Evolutionary conservation across 768 basidiomycete species (phyloP), one percentile per base, ranked within the genome.

Genomic region (Termitomyces sp.): DNA sequence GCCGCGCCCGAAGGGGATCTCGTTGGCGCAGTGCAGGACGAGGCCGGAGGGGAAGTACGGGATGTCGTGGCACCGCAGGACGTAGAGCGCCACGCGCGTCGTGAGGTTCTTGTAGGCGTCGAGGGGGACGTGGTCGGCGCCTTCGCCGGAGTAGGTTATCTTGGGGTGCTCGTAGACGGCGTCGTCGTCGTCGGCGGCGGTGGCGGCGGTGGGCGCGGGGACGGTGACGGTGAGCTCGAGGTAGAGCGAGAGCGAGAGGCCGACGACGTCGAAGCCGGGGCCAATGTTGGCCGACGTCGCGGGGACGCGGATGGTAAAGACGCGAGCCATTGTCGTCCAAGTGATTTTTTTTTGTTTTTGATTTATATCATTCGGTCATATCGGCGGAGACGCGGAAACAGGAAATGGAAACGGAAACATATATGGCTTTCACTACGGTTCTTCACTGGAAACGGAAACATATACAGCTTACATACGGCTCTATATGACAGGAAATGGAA

Each of bases 281-380:
- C 96, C 96, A 68, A 99, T 94, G 77, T 99, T 99, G 63, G 96
- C 96, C 61, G 95, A 94, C 2, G 96, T 98, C n/a, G 94, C 94
- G 10, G 96, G 96, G 53, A 98, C 89, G 61, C 80, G 83, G 72
- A 99, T 92, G 38, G 76, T 79, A 73, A 94, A 82, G 13, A 63
- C 70, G 35, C 75, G 71, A 44, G 66, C 51, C 65, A 64, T 66
- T 24, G 42, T 7, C 10, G 35, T 36, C 10, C 3, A 1, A 10
- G 3, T 38, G 14, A 14, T 14, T 28, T 35, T 33, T 50, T 22
- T 36, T 26, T 26, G 8, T 35, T 35, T 38, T 33, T 8, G 50
- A 16, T 36, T 36, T 36, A 35, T 35, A 26, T 22, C 18, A 50
- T 50, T 50, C 49, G 49, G 51, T 56, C 60, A 6, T 64, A 64